Base-by-base conservation (phyloP, 2,329 filamentous ascomycete species). In the Malbranchea cinnamomea region DNA sequence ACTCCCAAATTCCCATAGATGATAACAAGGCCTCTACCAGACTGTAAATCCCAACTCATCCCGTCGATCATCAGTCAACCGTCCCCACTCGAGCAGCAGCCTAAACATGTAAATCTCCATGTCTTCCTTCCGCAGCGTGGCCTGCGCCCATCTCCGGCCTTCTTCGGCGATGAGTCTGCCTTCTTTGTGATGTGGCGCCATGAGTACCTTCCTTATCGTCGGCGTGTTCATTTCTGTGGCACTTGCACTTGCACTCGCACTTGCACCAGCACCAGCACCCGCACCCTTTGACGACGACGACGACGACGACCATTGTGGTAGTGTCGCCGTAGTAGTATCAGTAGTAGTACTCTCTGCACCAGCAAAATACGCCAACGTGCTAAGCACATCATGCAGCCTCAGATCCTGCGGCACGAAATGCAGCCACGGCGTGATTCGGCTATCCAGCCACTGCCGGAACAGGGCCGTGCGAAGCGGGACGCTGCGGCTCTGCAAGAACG, bases 91-190 rank as follows among this genome's bases (percentile, higher is more conserved):
- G 12, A 89, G 54, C 42, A 89, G 53, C 36, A 89, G 49, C 26
- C 81, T 60, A 46, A 85, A 89, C 44, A 87, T 62, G 45, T 89
- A 89, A 6, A 83, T 67, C 50, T 84, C 77, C 69, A 78, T 80
- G 45, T 89, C 82, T 48, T 77, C 75, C 43, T 68, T 70, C 35
- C 75, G 59, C 11, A 84, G 42, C 8, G 69, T 75, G 46, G 62
- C 61, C 5, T 58, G 56, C 2, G 71, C 72, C 78, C 79, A 83
- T 34, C 65, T 63, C 30, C 63, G 60, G 1, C 78, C 78, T 38
- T 73, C 57, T 33, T 71, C 63, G 3, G 76, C 72, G 42, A 84
- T 81, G 62, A 67, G 71, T 46, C 63, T 56, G 6, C 63, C 75
- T 38, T 79, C 71, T 7, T 59, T 50, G 28, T 53, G 45, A 35